These are phyloP conservation scores for Yamadazyma kitorensis DNA, from an alignment of 805 yeast genomes.

Conservation along the genomic window DNA sequence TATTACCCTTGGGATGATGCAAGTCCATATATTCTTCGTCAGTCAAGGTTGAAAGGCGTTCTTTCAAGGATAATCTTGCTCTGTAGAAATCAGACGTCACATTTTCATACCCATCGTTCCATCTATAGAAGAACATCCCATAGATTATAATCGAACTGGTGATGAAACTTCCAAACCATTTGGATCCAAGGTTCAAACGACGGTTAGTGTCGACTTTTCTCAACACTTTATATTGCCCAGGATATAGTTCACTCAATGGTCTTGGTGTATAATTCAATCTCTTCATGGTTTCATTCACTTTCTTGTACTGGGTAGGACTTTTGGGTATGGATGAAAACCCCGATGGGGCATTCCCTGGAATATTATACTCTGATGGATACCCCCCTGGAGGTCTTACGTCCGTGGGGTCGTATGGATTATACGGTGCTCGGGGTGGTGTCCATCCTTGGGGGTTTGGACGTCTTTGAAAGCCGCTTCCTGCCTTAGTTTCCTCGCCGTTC, in stretches of 20 bases:
- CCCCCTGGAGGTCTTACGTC: slow-evolving; percentile 81
- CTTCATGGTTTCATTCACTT: slow-evolving; percentile 71
- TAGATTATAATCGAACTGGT: slow-evolving; percentile 51
- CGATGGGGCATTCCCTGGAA: slow-evolving; percentile 59
- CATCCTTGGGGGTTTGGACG: slow-evolving; percentile 77
- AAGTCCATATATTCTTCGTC: slow-evolving; percentile 66
- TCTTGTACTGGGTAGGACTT: slow-evolving; percentile 64
- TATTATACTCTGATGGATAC: slow-evolving; percentile 75
- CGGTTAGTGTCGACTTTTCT: slow-evolving; percentile 52
- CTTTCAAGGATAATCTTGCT: slow-evolving; percentile 54
- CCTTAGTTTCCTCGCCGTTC: not conserved
- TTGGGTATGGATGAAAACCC: slow-evolving; percentile 59
- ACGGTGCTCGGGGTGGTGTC: slow-evolving; percentile 80
- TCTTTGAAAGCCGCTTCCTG: slow-evolving; percentile 44
- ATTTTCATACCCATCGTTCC: slow-evolving; percentile 84
- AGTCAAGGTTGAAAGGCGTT: slow-evolving; percentile 51
- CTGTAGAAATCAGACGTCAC: slow-evolving; percentile 69
- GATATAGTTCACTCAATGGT: slow-evolving; percentile 69
- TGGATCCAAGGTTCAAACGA: slow-evolving; percentile 58
- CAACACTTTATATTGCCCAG: slow-evolving; percentile 75
- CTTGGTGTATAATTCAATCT: slow-evolving; percentile 73
- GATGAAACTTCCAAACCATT: slow-evolving; percentile 50
- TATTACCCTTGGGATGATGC: slow-evolving; percentile 40
- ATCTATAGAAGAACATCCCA: slow-evolving; percentile 69
- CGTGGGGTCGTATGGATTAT: slow-evolving; percentile 78